Conservation (phyloP, 2,329 filamentous ascomycete genomes). For the Colletotrichum sublineola region DNA sequence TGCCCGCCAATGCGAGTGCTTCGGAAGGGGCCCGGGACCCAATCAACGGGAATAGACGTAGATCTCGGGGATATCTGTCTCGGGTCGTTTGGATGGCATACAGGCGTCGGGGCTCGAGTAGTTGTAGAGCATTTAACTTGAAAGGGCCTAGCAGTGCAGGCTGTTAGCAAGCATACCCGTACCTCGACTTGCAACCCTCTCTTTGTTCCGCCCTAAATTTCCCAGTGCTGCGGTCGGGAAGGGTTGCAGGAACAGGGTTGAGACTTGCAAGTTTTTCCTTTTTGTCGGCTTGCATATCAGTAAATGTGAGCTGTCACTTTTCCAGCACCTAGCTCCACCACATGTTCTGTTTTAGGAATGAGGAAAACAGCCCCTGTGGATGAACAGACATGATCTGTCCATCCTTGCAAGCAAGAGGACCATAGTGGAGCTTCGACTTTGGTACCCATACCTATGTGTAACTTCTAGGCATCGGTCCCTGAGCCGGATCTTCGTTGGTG, state of each 20-base stretch:
- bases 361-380: constrained; percentile 31
- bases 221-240: constrained; percentile 31
- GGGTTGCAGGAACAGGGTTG: constrained; percentile 25
- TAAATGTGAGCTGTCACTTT: constrained; percentile 37
- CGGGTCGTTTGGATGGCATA: background rate
- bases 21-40: constrained; percentile 16
- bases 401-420: constrained; percentile 26
- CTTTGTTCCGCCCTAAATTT: constrained; percentile 28
- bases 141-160: constrained; percentile 5
- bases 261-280: constrained; percentile 22
- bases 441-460: constrained; percentile 26
- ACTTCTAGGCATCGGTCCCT: background rate
- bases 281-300: constrained; percentile 15
- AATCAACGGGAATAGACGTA: constrained; percentile 25
- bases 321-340: constrained; percentile 14
- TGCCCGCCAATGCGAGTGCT: constrained; percentile 20
- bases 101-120: background rate
- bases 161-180: constrained; percentile 24
- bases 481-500: constrained; percentile 3
- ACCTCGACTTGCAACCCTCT: constrained; percentile 16
- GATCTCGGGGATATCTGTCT: constrained; percentile 26
- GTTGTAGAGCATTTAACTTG: constrained; percentile 1
- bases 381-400: constrained; percentile 39
- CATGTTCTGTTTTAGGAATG: constrained; percentile 9
- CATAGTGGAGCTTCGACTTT: constrained; percentile 24